Percentiles rank a stretch among this genome's conserved stretches.
Conservation (phyloP, 768 basidiomycete species). For the Filobasidium wieringae region DNA sequence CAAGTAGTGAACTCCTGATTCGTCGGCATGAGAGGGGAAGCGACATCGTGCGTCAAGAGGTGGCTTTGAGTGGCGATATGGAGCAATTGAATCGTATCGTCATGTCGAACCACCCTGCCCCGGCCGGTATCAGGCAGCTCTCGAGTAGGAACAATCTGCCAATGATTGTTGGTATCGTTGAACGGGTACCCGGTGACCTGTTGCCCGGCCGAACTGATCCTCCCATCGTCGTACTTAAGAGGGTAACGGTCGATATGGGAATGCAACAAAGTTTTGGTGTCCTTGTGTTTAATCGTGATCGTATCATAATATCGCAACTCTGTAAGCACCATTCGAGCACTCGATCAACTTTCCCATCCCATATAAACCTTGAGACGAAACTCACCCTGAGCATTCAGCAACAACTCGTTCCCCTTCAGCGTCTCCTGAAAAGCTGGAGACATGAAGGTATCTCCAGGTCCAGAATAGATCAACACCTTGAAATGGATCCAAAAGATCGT, state of each 20-base stretch:
- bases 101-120: conserved; percentile 78
- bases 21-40: conserved; percentile 89
- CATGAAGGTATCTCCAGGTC: conserved; percentile 93
- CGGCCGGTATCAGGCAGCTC: conserved; percentile 87
- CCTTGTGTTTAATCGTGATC: conserved; percentile 76
- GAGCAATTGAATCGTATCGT: conserved; percentile 75
- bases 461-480: conserved; percentile 69
- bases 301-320: conserved; percentile 90
- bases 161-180: conserved; percentile 86
- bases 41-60: conserved; percentile 92
- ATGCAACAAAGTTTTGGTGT: conserved; percentile 84
- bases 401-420: conserved; percentile 75
- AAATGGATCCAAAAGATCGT: conserved; percentile 96
- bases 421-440: conserved; percentile 97
- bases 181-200: conserved; percentile 93
- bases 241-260: conserved; percentile 88
- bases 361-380: background rate
- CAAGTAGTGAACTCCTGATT: conserved; percentile 98
- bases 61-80: conserved; percentile 73
- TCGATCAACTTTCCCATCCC: background rate
- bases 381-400: conserved; percentile 81
- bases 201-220: conserved; percentile 92
- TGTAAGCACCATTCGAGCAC: conserved; percentile 34
- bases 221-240: conserved; percentile 85
- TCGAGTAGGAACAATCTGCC: conserved; percentile 91